A percentile compares a stretch with the other conserved stretches of the same genome.
phyloP scores from a whole-genome alignment of 352 stramenopile genomes.

The Pythium phragmiticola region DNA sequence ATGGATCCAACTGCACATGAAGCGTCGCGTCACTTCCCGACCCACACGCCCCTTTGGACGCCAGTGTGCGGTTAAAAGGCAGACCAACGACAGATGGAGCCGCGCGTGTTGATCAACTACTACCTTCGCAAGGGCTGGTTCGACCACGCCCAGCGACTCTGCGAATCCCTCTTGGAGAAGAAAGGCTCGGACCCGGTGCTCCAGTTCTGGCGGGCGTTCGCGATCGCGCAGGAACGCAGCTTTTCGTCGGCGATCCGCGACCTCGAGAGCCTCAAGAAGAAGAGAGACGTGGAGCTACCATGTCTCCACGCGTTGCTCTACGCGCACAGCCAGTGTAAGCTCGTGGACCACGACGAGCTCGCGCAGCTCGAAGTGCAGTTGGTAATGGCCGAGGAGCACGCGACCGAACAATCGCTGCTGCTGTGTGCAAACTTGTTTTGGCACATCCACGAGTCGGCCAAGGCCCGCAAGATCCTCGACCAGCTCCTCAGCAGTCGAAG shows the following conservation, averaged over 20 bases:
- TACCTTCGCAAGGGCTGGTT: constrained; percentile 89
- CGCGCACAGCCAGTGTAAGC: constrained; percentile 72
- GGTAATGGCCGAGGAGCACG: constrained; percentile 74
- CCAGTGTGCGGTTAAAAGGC: neutral
- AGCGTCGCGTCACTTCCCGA: constrained; percentile 26
- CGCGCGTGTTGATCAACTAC: constrained; percentile 81
- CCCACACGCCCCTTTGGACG: neutral
- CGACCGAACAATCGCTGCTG: constrained; percentile 49
- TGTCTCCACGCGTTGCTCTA: constrained; percentile 80
- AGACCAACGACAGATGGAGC: constrained; percentile 36
- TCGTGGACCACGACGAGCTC: constrained; percentile 78
- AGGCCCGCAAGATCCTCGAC: constrained; percentile 73
- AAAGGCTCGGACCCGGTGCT: constrained; percentile 77
- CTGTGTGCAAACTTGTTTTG: constrained; percentile 80
- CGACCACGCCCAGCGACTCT: constrained; percentile 81
- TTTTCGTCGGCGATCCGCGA: constrained; percentile 83
- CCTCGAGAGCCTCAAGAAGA: constrained; percentile 79
- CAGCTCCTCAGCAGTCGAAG: constrained; percentile 34
- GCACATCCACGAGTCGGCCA: constrained; percentile 61
- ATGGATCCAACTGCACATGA: constrained; percentile 14
- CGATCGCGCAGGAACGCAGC: constrained; percentile 72
- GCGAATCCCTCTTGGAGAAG: constrained; percentile 77
- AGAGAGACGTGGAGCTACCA: constrained; percentile 73
- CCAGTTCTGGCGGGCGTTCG: constrained; percentile 87
- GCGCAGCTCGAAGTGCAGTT: constrained; percentile 77